Conservation (phyloP, 495 filamentous ascomycete species). For the Podospora appendiculata region DNA sequence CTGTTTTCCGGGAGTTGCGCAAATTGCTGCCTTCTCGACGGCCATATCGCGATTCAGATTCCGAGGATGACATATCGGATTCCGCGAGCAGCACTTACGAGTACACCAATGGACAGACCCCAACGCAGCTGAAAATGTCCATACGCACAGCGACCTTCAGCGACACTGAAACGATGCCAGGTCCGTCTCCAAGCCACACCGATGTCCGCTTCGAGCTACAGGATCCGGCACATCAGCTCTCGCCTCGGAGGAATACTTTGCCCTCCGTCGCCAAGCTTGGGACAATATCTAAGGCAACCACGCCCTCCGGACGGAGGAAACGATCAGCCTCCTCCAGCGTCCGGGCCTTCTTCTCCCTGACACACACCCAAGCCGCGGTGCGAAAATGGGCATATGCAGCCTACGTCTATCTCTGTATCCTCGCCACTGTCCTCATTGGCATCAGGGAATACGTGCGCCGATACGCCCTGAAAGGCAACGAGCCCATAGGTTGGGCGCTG, state of each 20-base stretch:
- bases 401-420: conserved; percentile 63
- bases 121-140: neutral
- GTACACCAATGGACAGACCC: conserved; percentile 1
- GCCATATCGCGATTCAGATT: neutral
- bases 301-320: conserved; percentile 59
- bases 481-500: conserved; percentile 88
- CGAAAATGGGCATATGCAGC: conserved; percentile 79
- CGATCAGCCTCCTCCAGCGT: conserved; percentile 57
- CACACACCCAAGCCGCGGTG: conserved; percentile 61
- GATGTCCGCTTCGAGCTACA: conserved; percentile 12
- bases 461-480: conserved; percentile 58
- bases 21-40: conserved; percentile 20
- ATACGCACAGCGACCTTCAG: conserved; percentile 5
- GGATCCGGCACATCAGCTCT: conserved; percentile 9
- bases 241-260: conserved; percentile 45
- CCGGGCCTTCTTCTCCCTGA: conserved; percentile 72
- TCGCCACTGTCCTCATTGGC: conserved; percentile 57
- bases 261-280: conserved; percentile 27
- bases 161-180: conserved; percentile 5
- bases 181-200: neutral
- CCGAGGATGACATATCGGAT: conserved; percentile 5
- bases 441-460: conserved; percentile 60
- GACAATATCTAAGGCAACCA: conserved; percentile 35
- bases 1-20: conserved; percentile 15
- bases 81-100: conserved; percentile 14